A percentile compares a stretch with the other conserved stretches of the same genome.
These are phyloP conservation scores for Sutorius australiensis DNA, from an alignment of 768 basidiomycete species.

Conservation along the genomic window DNA sequence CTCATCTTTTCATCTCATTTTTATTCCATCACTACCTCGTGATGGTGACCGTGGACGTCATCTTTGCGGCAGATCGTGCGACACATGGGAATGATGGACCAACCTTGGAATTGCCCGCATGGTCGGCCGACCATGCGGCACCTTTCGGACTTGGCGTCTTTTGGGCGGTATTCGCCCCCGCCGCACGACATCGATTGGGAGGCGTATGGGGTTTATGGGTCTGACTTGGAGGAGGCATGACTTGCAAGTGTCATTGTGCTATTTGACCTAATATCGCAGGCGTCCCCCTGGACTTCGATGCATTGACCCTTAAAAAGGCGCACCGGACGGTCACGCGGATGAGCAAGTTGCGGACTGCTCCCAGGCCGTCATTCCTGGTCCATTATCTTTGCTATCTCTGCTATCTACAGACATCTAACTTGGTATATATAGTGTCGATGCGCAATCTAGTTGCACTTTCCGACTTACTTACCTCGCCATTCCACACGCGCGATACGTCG, in stretches of 20 bases:
- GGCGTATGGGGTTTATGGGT: conserved; percentile 14
- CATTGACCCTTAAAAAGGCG: background rate
- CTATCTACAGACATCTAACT: conserved; percentile 3
- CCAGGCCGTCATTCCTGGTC: background rate
- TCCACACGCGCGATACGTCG: background rate
- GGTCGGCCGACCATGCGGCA: conserved; percentile 83
- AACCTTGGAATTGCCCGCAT: conserved; percentile 89
- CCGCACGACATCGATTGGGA: conserved; percentile 36
- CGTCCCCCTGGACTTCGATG: no score
- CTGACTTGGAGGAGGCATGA: conserved; percentile 2
- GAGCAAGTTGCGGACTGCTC: background rate
- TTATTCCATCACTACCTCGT: background rate
- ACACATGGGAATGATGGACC: conserved; percentile 82
- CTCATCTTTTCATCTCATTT: no score
- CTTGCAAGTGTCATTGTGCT: background rate
- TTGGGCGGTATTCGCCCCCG: conserved; percentile 17
- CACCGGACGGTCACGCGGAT: background rate
- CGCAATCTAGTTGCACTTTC: conserved; percentile 7
- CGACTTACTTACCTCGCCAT: no score
- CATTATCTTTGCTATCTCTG: background rate
- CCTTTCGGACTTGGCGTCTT: conserved; percentile 48
- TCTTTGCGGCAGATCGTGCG: conserved; percentile 51
- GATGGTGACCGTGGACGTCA: background rate
- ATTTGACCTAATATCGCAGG: background rate
- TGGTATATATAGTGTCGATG: conserved; percentile 11